A percentile compares a stretch with the other conserved stretches of the same genome.
Conservation (phyloP, 2,329 filamentous ascomycete genomes). For the Aspergillus clavatus region DNA sequence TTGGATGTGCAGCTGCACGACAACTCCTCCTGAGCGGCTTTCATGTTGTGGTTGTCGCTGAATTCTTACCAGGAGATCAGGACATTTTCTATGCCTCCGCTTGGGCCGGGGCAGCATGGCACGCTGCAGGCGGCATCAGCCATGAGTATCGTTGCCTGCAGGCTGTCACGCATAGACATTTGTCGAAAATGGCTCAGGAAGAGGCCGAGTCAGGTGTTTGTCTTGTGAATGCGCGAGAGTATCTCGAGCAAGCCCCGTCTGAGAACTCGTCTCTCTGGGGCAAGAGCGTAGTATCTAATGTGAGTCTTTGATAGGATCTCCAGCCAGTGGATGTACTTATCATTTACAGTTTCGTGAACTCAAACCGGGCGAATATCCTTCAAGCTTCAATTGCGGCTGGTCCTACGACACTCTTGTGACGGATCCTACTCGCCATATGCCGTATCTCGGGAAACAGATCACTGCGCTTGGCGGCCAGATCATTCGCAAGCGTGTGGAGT, state of each 20-base stretch:
- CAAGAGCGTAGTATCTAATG: slow-evolving; percentile 31
- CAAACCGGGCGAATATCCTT: slow-evolving; percentile 27
- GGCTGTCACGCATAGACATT: slow-evolving; percentile 31
- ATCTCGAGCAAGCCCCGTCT: slow-evolving; percentile 30
- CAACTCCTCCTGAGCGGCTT: slow-evolving; percentile 35
- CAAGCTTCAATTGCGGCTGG: slow-evolving; percentile 32
- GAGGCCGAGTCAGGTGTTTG: slow-evolving; percentile 32
- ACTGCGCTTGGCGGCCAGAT: slow-evolving; percentile 30
- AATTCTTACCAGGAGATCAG: slow-evolving; percentile 36
- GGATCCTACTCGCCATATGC: slow-evolving; percentile 37
- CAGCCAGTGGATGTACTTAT: slow-evolving; percentile 1
- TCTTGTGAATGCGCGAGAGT: slow-evolving; percentile 32
- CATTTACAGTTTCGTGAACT: slow-evolving; percentile 31
- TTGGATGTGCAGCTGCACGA: slow-evolving; percentile 35
- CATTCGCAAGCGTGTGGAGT: slow-evolving; percentile 30
- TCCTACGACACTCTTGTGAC: slow-evolving; percentile 35
- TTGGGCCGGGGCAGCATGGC: slow-evolving; percentile 39
- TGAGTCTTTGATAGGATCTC: slow-evolving; percentile 6
- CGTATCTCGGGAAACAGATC: slow-evolving; percentile 29
- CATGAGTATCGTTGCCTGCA: slow-evolving; percentile 34
- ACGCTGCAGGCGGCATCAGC: slow-evolving; percentile 33
- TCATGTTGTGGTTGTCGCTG: slow-evolving; percentile 31
- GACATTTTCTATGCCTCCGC: slow-evolving; percentile 36
- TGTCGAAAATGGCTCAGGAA: slow-evolving; percentile 33
- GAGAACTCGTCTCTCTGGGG: slow-evolving; percentile 35